Evolutionary conservation across 2,329 filamentous ascomycete genomes (phyloP).

Genomic region (Conoideocrella luteorostrata): DNA sequence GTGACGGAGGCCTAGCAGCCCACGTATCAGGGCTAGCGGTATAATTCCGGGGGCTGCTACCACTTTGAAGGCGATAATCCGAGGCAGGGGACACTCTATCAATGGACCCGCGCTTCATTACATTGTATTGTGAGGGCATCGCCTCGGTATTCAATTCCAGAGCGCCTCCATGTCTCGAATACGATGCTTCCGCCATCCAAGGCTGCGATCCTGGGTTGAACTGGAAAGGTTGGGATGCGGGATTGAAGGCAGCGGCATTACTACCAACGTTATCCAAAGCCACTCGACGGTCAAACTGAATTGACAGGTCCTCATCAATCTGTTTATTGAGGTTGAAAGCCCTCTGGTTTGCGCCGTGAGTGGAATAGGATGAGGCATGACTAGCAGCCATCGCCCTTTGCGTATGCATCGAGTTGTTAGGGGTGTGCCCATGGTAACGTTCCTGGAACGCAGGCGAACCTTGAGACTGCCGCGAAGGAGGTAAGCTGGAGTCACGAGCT

Average conservation of each 20-base stretch:
- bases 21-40: constrained; percentile 30
- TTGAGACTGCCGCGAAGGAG: constrained; percentile 49
- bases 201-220: constrained; percentile 41
- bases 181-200: constrained; percentile 32
- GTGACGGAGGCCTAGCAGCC: constrained; percentile 27
- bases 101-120: constrained; percentile 30
- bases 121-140: constrained; percentile 18
- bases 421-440: constrained; percentile 31
- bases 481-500: constrained; percentile 49
- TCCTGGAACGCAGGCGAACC: constrained; percentile 32
- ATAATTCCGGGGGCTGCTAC: constrained; percentile 19
- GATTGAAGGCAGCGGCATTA: constrained; percentile 19
- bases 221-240: constrained; percentile 34
- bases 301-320: constrained; percentile 30
- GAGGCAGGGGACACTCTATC: constrained; percentile 31
- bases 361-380: constrained; percentile 40
- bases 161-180: constrained; percentile 20
- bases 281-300: constrained; percentile 27
- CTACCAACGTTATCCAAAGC: constrained; percentile 24
- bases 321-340: constrained; percentile 32
- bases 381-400: constrained; percentile 35
- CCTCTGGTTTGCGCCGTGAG: constrained; percentile 33
- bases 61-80: constrained; percentile 23
- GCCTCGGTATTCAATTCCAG: constrained; percentile 27
- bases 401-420: constrained; percentile 40